phyloP scores from a whole-genome alignment of 164 flowering plant genomes.

The Protea cynaroides region DNA sequence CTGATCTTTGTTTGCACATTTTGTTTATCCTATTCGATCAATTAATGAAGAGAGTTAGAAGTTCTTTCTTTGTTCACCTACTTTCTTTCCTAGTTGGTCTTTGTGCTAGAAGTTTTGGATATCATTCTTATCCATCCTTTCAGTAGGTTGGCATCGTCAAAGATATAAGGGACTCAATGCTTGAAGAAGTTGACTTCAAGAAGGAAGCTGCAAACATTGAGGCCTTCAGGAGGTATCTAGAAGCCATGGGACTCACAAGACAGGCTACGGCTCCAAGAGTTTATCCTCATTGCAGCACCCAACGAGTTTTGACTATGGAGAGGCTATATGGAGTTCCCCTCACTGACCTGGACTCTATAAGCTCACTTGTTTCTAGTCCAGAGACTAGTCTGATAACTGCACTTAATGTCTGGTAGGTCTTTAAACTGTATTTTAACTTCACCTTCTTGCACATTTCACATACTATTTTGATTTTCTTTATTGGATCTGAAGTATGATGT shows the following conservation, averaged over 20 bases:
- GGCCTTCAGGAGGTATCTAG: conserved; percentile 74
- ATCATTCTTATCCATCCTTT: conserved; percentile 15
- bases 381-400: conserved; percentile 89
- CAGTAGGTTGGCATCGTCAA: conserved; percentile 81
- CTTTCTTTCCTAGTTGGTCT: not conserved
- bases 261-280: conserved; percentile 94
- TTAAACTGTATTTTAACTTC: not conserved
- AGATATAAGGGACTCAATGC: conserved; percentile 90
- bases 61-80: not conserved
- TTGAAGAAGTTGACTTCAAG: conserved; percentile 92
- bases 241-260: conserved; percentile 75
- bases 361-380: conserved; percentile 80
- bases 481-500: not conserved
- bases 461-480: conserved; percentile 6
- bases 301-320: conserved; percentile 82
- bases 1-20: not conserved
- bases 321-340: conserved; percentile 98
- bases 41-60: not conserved
- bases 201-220: conserved; percentile 89
- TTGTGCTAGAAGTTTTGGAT: not conserved
- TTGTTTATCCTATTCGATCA: not conserved
- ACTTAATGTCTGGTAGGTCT: conserved; percentile 85
- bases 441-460: not conserved
- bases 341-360: conserved; percentile 82
- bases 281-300: conserved; percentile 62